A percentile compares a stretch with the other conserved stretches of the same genome.
phyloP scores from a whole-genome alignment of 768 basidiomycete genomes.

The Collybia mongolica region DNA sequence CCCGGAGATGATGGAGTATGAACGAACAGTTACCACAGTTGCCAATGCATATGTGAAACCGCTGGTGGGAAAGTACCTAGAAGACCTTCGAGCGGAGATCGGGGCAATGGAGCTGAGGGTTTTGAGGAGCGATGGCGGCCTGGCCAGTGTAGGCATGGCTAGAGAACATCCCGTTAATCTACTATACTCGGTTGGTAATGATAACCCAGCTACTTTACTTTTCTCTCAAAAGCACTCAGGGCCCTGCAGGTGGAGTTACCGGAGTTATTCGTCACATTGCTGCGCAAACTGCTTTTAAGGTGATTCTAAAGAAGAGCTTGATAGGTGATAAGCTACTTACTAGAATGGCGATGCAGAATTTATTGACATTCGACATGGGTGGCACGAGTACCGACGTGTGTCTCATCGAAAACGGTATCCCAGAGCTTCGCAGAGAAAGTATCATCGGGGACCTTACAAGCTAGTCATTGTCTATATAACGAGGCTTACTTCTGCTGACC shows the following conservation, averaged over 20 bases:
- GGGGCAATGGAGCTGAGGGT: constrained; percentile 20
- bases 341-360: constrained; percentile 13
- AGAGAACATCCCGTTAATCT: constrained; percentile 24
- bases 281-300: constrained; percentile 11
- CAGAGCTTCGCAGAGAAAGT: constrained; percentile 24
- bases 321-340: neutral
- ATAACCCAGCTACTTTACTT: neutral
- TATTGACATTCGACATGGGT: constrained; percentile 28
- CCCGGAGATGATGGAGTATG: constrained; percentile 26
- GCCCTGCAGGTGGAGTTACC: constrained; percentile 26
- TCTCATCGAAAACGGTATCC: constrained; percentile 25
- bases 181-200: constrained; percentile 15
- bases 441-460: constrained; percentile 23
- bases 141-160: constrained; percentile 19
- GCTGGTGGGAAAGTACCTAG: constrained; percentile 20
- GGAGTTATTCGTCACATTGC: constrained; percentile 20
- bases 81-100: constrained; percentile 18
- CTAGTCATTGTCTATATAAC: neutral
- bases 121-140: constrained; percentile 24
- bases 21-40: constrained; percentile 25
- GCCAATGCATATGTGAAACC: constrained; percentile 27
- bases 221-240: constrained; percentile 1
- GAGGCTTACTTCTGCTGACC: neutral
- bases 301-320: neutral
- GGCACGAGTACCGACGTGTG: constrained; percentile 27